phyloP scores from a whole-genome alignment of 2,329 filamentous ascomycete genomes.

The Geosmithia morbida region DNA sequence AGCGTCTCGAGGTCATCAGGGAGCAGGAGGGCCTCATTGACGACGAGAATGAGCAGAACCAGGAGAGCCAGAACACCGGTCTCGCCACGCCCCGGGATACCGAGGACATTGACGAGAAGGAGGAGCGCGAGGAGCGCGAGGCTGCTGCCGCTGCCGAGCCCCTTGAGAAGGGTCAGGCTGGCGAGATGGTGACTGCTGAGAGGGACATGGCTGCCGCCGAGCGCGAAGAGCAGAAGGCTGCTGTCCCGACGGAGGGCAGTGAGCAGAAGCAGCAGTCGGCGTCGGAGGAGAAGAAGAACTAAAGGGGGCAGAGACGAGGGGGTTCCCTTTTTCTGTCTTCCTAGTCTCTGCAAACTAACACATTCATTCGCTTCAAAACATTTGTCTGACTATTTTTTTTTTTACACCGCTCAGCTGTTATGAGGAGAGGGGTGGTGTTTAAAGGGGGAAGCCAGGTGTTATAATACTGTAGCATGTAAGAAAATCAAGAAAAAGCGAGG shows the following conservation, averaged over 20 bases:
- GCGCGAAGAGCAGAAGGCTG: slow-evolving; percentile 9
- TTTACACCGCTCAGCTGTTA: background rate
- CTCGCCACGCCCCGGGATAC: slow-evolving; percentile 67
- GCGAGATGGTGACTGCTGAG: slow-evolving; percentile 42
- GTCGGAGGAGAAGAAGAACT: background rate
- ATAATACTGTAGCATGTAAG: background rate
- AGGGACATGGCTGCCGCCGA: slow-evolving; percentile 23
- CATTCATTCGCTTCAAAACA: background rate
- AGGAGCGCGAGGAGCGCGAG: slow-evolving; percentile 48
- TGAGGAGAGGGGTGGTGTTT: background rate
- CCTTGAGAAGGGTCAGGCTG: slow-evolving; percentile 30
- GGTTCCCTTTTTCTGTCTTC: background rate
- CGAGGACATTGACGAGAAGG: slow-evolving; percentile 90
- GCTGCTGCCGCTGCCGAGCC: slow-evolving; percentile 30
- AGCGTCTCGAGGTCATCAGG: slow-evolving; percentile 93
- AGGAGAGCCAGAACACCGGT: slow-evolving; percentile 62
- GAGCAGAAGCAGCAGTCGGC: slow-evolving; percentile 19
- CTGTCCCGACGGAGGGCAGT: slow-evolving; percentile 12
- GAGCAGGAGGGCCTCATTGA: slow-evolving; percentile 97
- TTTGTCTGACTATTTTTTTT: background rate
- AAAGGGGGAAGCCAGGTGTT: background rate
- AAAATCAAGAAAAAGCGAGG: background rate
- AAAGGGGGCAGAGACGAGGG: background rate
- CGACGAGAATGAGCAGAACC: slow-evolving; percentile 87
- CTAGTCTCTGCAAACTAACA: background rate